These are phyloP conservation scores for Aristolochia contorta DNA, from an alignment of 164 flowering plant species.

Conservation along the genomic window DNA sequence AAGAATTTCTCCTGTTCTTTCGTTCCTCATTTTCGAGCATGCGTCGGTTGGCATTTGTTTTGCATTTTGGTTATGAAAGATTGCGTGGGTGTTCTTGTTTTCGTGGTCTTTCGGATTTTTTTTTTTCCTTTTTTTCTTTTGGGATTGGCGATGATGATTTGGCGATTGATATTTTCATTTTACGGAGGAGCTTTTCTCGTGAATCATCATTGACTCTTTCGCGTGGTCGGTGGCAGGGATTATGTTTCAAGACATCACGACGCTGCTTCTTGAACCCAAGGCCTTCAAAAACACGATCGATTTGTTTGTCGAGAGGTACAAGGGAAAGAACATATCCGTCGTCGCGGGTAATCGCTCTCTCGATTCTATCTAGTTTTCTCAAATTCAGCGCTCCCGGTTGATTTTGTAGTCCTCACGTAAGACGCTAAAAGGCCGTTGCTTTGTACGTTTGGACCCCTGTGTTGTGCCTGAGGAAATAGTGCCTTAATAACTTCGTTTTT, in stretches of 20 bases:
- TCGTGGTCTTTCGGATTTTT: not conserved
- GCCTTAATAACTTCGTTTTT: too few relatives aligned
- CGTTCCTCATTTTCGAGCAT: too few relatives aligned
- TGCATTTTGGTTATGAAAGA: not conserved
- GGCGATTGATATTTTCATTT: too few relatives aligned
- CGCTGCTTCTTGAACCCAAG: conserved; percentile 69
- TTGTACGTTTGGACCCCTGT: too few relatives aligned
- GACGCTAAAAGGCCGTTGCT: too few relatives aligned
- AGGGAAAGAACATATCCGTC: conserved; percentile 64
- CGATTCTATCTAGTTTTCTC: not conserved
- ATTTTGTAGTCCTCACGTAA: not conserved
- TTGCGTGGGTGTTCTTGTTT: not conserved
- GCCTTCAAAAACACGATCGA: conserved; percentile 88
- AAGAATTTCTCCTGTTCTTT: too few relatives aligned
- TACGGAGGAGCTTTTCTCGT: not conserved
- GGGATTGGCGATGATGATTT: too few relatives aligned
- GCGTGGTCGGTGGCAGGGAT: conserved; percentile 45
- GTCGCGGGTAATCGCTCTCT: conserved; percentile 57
- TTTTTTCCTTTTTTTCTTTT: not conserved
- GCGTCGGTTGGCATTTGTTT: not conserved
- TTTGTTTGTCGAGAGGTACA: conserved; percentile 84
- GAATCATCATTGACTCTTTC: not conserved
- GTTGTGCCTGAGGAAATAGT: too few relatives aligned
- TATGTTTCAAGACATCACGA: conserved; percentile 91
- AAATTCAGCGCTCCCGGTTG: not conserved